phyloP scores from a whole-genome alignment of 345 rosid species.

The Syzygium aromaticum region DNA sequence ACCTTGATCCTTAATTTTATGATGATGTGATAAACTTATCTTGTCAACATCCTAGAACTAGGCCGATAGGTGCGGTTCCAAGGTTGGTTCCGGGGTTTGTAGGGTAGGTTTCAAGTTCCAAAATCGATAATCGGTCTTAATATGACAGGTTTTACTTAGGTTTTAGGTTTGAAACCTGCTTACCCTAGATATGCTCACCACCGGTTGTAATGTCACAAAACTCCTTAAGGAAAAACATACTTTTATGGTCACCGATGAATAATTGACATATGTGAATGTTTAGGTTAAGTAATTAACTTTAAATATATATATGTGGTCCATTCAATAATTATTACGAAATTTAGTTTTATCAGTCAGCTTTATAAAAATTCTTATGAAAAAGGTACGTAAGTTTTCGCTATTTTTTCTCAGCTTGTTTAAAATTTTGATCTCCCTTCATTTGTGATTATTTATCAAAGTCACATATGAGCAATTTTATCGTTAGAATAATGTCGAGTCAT shows the following conservation, averaged over 20 bases:
- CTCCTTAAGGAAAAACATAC: not conserved
- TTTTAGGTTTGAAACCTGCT: not conserved
- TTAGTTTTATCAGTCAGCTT: not conserved
- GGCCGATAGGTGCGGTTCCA: accelerated
- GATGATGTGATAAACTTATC: no score
- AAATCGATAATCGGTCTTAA: accelerated
- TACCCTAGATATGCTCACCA: no score
- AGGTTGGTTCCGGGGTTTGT: accelerated
- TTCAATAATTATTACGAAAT: no score
- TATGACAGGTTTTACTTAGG: not conserved
- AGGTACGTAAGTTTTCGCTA: not conserved
- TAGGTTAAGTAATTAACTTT: not conserved
- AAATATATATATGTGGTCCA: no score
- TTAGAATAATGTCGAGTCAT: not conserved
- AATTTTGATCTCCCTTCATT: not conserved
- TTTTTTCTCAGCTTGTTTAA: not conserved
- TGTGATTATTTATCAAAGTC: not conserved
- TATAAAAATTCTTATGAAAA: not conserved
- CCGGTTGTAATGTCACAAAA: no score
- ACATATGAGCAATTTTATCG: not conserved
- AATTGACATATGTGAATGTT: not conserved
- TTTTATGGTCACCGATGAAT: no score
- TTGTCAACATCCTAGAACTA: no score
- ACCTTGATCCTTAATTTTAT: no score
- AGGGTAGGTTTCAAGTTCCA: accelerated